phyloP scores from a whole-genome alignment of 257 asterid species.

The Petunia axillaris region DNA sequence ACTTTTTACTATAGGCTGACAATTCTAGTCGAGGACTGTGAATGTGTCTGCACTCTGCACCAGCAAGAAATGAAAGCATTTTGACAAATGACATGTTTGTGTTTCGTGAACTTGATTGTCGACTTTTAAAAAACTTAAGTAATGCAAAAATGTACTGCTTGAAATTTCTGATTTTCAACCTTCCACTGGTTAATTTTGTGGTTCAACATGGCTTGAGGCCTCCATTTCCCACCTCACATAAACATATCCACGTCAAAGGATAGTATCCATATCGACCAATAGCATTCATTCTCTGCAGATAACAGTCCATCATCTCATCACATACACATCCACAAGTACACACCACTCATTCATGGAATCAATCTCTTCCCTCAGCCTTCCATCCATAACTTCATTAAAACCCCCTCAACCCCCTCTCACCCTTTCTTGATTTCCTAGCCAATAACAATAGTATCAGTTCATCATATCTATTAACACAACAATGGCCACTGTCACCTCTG shows the following conservation, averaged over 20 bases:
- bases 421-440: conserved; percentile 35
- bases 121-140: too few species aligned
- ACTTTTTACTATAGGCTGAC: too few species aligned
- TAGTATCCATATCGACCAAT: conserved; percentile 50
- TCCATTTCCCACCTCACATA: conserved; percentile 34
- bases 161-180: background rate
- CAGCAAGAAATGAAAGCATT: background rate
- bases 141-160: background rate
- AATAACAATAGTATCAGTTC: conserved; percentile 9
- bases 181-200: background rate
- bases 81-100: too few species aligned
- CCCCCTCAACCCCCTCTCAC: conserved; percentile 29
- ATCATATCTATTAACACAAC: conserved; percentile 12
- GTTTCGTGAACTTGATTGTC: background rate
- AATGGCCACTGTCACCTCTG: conserved; percentile 74
- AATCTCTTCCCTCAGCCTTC: conserved; percentile 10
- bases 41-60: too few species aligned
- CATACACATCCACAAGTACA: conserved; percentile 30
- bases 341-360: conserved; percentile 43
- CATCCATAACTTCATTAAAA: conserved; percentile 37
- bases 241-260: conserved; percentile 48
- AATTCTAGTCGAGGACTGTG: background rate
- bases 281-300: conserved; percentile 33
- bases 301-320: conserved; percentile 27
- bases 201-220: background rate